Base-by-base conservation (phyloP, 2,329 filamentous ascomycete genomes). In the Beauveria sp. region DNA sequence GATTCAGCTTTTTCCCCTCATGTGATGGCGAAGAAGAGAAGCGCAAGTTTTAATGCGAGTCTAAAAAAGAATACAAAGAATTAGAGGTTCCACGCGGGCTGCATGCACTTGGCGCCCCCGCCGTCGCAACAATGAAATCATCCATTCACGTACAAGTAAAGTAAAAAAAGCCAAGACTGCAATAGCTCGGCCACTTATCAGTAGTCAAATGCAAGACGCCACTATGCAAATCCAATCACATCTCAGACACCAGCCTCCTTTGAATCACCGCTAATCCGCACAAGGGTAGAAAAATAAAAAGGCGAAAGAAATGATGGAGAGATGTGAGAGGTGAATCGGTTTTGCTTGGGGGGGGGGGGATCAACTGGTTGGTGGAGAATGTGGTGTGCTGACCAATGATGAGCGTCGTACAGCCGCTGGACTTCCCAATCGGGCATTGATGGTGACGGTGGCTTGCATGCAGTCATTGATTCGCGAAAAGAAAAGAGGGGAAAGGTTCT, bases 361-460 rank as follows among this genome's bases (percentile, higher is more conserved):
- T 34, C 31, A 34, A 34, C 31, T 34, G 31, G 31, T 34, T 4
- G 24, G 56, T 57, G 54, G 54, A 57, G 54, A 31, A 10, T n/a
- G 26, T 26, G 28, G 14, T n/a, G 31, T 24, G 9, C 9, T 3
- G 31, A 20, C 55, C 55, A 58, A 58, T 58, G 28, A 26, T 4
- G 6, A 6, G n/a, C 12, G 9, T 12, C 22, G 10, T 53, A 48
- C 26, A 60, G 42, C 58, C 58, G 58, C 58, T 20, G 40, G 58
- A 38, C 51, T 60, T 60, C 58, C 58, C 26, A 43, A 60, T 60
- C n/a, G 26, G 58, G 49, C 40, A 24, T 10, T 4, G 18, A n/a
- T 6, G 18, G 34, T n/a, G 55, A 58, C 24, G 12, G 40, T 51
- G 57, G 57, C 49, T 26, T 60, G 48, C 45, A 42, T 40, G 20